Percentiles rank a stretch among this genome's conserved stretches.
Evolutionary conservation across 306 rosid genomes (phyloP).

Genomic region (Mimosa pudica): DNA sequence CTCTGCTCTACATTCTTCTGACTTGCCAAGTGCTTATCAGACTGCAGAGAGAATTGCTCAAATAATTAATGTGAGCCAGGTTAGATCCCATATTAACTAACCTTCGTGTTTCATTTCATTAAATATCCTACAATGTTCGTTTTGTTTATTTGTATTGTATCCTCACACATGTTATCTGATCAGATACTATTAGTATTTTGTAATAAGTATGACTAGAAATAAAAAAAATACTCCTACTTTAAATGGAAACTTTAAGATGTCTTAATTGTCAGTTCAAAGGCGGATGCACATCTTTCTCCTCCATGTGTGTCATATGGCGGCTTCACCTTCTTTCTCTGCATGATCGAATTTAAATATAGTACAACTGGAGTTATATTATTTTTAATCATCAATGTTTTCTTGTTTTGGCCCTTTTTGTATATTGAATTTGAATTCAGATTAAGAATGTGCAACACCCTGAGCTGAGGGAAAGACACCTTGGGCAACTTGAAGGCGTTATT

Average conservation of each 20-base stretch:
- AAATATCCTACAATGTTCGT: conserved; percentile 7
- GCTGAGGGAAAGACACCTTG: conserved; percentile 78
- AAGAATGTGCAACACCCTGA: conserved; percentile 53
- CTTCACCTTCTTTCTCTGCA: too few relatives aligned
- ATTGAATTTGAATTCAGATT: conserved; percentile 51
- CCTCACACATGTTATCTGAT: background rate
- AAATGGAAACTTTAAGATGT: background rate
- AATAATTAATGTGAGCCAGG: conserved; percentile 67
- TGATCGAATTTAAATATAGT: too few relatives aligned
- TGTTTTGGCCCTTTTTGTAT: background rate
- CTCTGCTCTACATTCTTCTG: conserved; percentile 77
- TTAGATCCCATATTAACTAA: conserved; percentile 35
- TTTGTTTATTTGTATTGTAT: background rate
- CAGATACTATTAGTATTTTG: background rate
- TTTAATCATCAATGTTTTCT: background rate
- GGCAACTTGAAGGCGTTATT: conserved; percentile 79
- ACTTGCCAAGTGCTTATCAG: conserved; percentile 80
- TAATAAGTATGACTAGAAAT: conserved; percentile 18
- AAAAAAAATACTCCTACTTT: background rate
- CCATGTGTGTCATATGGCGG: background rate
- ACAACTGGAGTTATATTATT: background rate
- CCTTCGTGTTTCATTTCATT: conserved; percentile 7
- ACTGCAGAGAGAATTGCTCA: conserved; percentile 84
- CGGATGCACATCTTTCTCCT: background rate
- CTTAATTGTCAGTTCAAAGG: background rate